These are phyloP conservation scores for Suillus plorans DNA, from an alignment of 768 basidiomycete genomes.

Conservation along the genomic window DNA sequence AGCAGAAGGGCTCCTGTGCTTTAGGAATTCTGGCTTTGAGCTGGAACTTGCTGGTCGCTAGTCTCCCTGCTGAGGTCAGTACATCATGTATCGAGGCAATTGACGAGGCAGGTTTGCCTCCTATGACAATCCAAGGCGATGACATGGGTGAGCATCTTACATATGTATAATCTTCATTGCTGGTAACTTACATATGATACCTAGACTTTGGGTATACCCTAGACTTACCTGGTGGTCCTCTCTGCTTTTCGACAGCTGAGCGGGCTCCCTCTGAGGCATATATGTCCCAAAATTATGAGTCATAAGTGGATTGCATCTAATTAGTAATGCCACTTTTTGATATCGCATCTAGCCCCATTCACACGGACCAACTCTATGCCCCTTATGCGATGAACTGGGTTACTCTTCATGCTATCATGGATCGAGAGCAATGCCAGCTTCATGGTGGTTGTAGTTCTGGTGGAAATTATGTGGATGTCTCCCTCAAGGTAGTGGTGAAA, in stretches of 20 bases:
- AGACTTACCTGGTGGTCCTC: too few relatives aligned
- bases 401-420: not conserved
- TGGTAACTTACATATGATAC: too few relatives aligned
- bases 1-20: not conserved
- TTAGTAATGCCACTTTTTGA: too few relatives aligned
- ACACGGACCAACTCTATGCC: not conserved
- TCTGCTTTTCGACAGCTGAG: too few relatives aligned
- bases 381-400: not conserved
- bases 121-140: not conserved
- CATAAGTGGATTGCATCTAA: too few relatives aligned
- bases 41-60: not conserved
- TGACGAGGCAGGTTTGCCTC: not conserved
- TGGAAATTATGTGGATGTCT: conserved; percentile 4
- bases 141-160: not conserved
- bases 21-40: not conserved
- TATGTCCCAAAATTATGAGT: too few relatives aligned
- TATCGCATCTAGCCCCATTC: not conserved
- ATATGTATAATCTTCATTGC: too few relatives aligned
- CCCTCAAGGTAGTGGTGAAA: conserved; percentile 1
- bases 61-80: not conserved
- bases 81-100: not conserved
- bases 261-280: too few relatives aligned
- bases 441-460: not conserved
- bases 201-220: too few relatives aligned
- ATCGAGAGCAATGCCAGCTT: not conserved